These are phyloP conservation scores for Fermentozyma sake DNA, from an alignment of 1,139 yeast species.

Conservation along the genomic window DNA sequence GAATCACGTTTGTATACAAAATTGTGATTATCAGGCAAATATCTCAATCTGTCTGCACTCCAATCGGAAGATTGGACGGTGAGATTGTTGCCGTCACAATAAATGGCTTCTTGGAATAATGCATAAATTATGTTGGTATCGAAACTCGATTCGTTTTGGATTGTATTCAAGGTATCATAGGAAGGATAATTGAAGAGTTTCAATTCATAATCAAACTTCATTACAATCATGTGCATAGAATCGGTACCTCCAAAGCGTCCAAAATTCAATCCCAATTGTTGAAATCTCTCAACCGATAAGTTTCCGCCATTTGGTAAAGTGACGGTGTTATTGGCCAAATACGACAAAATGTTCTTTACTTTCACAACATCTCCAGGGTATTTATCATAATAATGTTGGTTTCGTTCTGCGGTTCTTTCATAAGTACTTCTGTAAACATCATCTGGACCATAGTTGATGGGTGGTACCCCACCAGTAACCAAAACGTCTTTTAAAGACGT, in stretches of 20 bases:
- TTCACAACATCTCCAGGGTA: slow-evolving; percentile 42
- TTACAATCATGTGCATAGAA: slow-evolving; percentile 37
- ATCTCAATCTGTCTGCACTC: slow-evolving; percentile 45
- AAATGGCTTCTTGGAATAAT: slow-evolving; percentile 54
- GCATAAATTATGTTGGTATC: slow-evolving; percentile 54
- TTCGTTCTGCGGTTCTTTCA: slow-evolving; percentile 42
- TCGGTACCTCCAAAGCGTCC: slow-evolving; percentile 52
- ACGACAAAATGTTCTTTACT: slow-evolving; percentile 34
- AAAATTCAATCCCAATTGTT: slow-evolving; percentile 46
- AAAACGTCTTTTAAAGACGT: slow-evolving; percentile 35
- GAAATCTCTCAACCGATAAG: slow-evolving; percentile 48
- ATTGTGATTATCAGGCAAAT: slow-evolving; percentile 18
- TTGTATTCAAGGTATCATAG: slow-evolving; percentile 24
- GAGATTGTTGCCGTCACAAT: slow-evolving; percentile 35
- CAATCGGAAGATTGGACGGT: slow-evolving; percentile 22
- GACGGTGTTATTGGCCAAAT: slow-evolving; percentile 24
- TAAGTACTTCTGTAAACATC: slow-evolving; percentile 49
- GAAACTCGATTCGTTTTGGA: slow-evolving; percentile 35
- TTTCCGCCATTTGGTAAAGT: slow-evolving; percentile 48
- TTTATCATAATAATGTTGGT: slow-evolving; percentile 42
- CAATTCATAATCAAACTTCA: slow-evolving; percentile 36
- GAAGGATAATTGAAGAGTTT: slow-evolving; percentile 28
- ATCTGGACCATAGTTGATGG: slow-evolving; percentile 38
- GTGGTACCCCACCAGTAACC: slow-evolving; percentile 58
- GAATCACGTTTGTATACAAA: slow-evolving; percentile 18